phyloP scores from a whole-genome alignment of 2,329 filamentous ascomycete genomes.

The Aspergillus ustus region DNA sequence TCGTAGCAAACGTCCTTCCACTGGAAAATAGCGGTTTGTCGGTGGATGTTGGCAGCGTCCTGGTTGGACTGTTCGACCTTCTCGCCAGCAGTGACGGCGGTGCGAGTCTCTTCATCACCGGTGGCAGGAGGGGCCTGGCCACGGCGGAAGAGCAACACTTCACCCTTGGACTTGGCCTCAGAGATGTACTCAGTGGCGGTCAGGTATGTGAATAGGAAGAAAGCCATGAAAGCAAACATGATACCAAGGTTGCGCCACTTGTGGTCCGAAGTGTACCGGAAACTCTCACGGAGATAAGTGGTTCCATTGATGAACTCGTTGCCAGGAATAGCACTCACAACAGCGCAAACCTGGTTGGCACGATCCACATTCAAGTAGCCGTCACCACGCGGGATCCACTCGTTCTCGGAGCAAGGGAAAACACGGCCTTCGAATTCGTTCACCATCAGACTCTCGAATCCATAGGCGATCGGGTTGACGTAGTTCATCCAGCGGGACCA shows the following conservation, averaged over 20 bases:
- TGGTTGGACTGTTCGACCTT: conserved; percentile 37
- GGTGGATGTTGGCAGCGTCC: conserved; percentile 54
- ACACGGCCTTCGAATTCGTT: conserved; percentile 76
- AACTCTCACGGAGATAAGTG: conserved; percentile 59
- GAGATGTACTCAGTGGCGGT: conserved; percentile 64
- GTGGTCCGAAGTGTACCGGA: conserved; percentile 62
- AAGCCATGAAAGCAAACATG: conserved; percentile 66
- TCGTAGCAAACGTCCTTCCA: conserved; percentile 86
- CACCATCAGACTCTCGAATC: conserved; percentile 78
- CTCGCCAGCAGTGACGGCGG: conserved; percentile 32
- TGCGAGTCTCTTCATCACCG: conserved; percentile 36
- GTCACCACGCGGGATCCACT: conserved; percentile 48
- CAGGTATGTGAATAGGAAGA: conserved; percentile 67
- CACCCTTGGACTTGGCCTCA: conserved; percentile 75
- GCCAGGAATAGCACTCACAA: conserved; percentile 64
- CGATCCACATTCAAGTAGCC: conserved; percentile 41
- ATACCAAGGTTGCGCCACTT: conserved; percentile 74
- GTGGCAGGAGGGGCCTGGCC: conserved; percentile 60
- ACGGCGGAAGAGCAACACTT: conserved; percentile 74
- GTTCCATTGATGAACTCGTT: conserved; percentile 60
- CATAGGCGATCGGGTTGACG: conserved; percentile 77
- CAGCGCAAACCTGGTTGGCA: conserved; percentile 59
- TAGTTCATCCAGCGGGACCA: conserved; percentile 88
- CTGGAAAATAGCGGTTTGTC: conserved; percentile 78
- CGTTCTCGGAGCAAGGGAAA: conserved; percentile 54